Percentiles rank a stretch among this genome's conserved stretches.
phyloP scores from a whole-genome alignment of 768 basidiomycete species.

The Lepiota brunneoincarnata region DNA sequence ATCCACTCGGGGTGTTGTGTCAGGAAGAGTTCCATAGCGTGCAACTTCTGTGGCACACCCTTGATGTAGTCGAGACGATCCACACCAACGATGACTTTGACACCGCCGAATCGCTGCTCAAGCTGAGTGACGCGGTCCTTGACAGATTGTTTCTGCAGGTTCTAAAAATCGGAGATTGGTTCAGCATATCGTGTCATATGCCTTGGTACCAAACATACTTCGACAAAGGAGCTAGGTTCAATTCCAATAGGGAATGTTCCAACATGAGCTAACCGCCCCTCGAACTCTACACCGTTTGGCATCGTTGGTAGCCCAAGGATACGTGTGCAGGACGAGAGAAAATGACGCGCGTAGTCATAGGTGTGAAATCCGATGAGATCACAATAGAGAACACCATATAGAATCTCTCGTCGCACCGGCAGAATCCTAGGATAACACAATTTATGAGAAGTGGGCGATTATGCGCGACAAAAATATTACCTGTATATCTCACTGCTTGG shows the following conservation, averaged over 20 bases:
- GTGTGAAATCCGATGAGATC: conserved; percentile 99
- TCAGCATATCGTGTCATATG: not conserved
- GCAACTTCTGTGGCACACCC: conserved; percentile 97
- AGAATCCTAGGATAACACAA: conserved; percentile 63
- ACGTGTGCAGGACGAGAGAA: conserved; percentile 96
- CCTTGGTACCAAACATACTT: conserved; percentile 41
- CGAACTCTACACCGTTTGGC: conserved; percentile 97
- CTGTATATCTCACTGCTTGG: conserved; percentile 97
- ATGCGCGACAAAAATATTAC: conserved; percentile 39
- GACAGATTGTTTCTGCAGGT: conserved; percentile 78
- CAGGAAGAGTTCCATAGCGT: conserved; percentile 94
- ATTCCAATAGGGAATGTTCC: conserved; percentile 99
- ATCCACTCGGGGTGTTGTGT: conserved; percentile 99
- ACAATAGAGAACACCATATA: conserved; percentile 94
- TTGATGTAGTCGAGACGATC: conserved; percentile 99
- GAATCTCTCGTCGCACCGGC: conserved; percentile 94
- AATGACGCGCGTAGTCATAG: conserved; percentile 99
- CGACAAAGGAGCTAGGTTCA: conserved; percentile 88
- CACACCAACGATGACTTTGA: conserved; percentile 97
- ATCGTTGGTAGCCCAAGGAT: conserved; percentile 93
- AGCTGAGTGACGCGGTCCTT: conserved; percentile 75
- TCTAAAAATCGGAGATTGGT: conserved; percentile 38
- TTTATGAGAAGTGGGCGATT: conserved; percentile 1
- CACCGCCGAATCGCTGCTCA: conserved; percentile 87
- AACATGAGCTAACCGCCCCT: conserved; percentile 92